Conservation (phyloP, 352 stramenopile genomes). For the Phytopythium montanum region DNA sequence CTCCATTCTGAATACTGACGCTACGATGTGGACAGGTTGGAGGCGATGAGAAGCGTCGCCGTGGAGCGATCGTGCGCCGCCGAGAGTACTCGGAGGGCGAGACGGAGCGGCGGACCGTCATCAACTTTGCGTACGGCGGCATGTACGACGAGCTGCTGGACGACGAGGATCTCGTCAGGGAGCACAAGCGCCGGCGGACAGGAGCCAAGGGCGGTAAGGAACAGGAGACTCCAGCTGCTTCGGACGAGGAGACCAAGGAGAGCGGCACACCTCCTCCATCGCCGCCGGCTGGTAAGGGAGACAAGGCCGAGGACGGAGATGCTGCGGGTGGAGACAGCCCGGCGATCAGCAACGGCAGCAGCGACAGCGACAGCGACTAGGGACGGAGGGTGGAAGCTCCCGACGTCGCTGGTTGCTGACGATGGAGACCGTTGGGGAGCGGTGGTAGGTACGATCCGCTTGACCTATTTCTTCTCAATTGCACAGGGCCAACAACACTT, state of each 20-base stretch:
- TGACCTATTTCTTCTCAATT: not conserved
- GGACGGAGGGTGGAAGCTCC: not conserved
- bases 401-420: not conserved
- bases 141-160: conserved; percentile 67
- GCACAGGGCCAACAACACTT: not conserved
- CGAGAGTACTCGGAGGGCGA: conserved; percentile 73
- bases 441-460: not conserved
- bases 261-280: conserved; percentile 18
- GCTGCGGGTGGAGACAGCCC: conserved; percentile 58
- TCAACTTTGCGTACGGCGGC: conserved; percentile 59
- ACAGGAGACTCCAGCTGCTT: conserved; percentile 11
- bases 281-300: conserved; percentile 18
- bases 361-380: conserved; percentile 72
- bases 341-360: conserved; percentile 44
- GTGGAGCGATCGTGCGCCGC: conserved; percentile 71
- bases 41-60: conserved; percentile 75
- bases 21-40: conserved; percentile 25
- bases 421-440: not conserved
- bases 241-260: conserved; percentile 47
- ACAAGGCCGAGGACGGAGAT: conserved; percentile 18
- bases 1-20: no score
- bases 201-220: conserved; percentile 18
- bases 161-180: conserved; percentile 54
- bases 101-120: conserved; percentile 45
- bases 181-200: conserved; percentile 57